Evolutionary conservation across 305 asterid genomes (phyloP), one percentile per base, ranked within the genome.

Genomic region (Rubia tinctorum): DNA sequence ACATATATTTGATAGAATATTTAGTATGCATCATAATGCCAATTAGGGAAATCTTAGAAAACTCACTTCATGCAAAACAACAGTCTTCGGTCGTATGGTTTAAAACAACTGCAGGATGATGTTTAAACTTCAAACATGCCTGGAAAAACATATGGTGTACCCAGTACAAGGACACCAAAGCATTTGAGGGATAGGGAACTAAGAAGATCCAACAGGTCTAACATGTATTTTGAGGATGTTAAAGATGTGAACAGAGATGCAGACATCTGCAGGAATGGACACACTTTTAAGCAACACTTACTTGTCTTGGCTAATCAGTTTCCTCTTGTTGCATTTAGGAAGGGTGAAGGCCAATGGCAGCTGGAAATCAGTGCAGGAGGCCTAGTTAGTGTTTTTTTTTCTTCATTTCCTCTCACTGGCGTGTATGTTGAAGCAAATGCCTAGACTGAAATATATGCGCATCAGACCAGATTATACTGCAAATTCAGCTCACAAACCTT

Each of bases 281-380:
- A 80, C 63, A 76, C 76, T 69, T 82, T 76, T n/a, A 87, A 83
- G 60, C 97, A 90, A 62, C 86, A 93, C 66, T 84, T 92, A 61
- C 76, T 92, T 71, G 98, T 90, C 25, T 96, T 90, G 71, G 96
- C 98, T n/a, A 92, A 92, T 69, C 81, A 97, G 74, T 86, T 92
- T 39, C 98, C 98, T 25, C 92, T 92, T 27, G 87, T 96, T 68
- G 97, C 98, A 27, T 80, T 79, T 80, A 89, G 97, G 84, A 89
- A 77, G 85, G 84, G 90, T 64, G 90, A 92, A 66, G 92, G 87
- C 71, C 79, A 90, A 4, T 92, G 98, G 98, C 64, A 85, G 10
- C 90, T 92, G 79, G 98, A 92, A 73, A 83, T 90, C 65, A 92
- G 96, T 81, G 96, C 86, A 44, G 96, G 98, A 73, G 96, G 98